These are phyloP conservation scores for Liriodendron chinense DNA, from an alignment of 164 flowering plant species.

Conservation along the genomic window DNA sequence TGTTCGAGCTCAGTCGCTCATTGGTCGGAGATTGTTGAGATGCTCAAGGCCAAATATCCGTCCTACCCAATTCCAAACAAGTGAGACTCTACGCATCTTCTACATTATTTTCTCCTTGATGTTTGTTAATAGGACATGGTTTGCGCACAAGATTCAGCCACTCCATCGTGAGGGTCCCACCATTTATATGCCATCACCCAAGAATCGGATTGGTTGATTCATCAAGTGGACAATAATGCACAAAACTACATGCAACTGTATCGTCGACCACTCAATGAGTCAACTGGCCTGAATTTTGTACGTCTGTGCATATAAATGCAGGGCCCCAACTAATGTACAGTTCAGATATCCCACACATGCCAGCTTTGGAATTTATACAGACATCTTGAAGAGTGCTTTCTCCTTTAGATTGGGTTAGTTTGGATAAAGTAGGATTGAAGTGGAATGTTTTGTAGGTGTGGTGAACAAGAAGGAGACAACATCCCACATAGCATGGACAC, in stretches of 20 bases:
- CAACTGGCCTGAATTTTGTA: too few species aligned
- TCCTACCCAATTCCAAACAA: constrained; percentile 57
- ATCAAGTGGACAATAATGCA: too few species aligned
- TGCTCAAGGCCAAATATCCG: constrained; percentile 77
- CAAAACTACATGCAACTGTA: too few species aligned
- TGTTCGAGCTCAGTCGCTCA: constrained; percentile 80
- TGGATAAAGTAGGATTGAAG: background rate
- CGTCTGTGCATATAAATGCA: background rate
- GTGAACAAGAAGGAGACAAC: constrained; percentile 53
- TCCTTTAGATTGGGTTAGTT: constrained; percentile 7
- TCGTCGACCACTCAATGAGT: too few species aligned
- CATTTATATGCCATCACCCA: too few species aligned
- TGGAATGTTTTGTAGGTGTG: constrained; percentile 42
- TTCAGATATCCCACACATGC: too few species aligned
- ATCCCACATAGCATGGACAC: constrained; percentile 79
- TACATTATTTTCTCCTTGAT: background rate
- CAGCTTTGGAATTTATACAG: background rate
- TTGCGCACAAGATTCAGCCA: too few species aligned
- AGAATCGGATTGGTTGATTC: too few species aligned
- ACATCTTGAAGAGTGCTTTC: background rate
- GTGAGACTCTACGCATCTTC: constrained; percentile 29
- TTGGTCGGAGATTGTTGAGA: constrained; percentile 75
- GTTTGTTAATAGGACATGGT: too few species aligned
- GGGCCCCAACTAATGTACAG: too few species aligned
- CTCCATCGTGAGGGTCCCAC: too few species aligned